Evolutionary conservation across 1,284 basidiomycete genomes (phyloP).

Genomic region (Mixia osmundae): DNA sequence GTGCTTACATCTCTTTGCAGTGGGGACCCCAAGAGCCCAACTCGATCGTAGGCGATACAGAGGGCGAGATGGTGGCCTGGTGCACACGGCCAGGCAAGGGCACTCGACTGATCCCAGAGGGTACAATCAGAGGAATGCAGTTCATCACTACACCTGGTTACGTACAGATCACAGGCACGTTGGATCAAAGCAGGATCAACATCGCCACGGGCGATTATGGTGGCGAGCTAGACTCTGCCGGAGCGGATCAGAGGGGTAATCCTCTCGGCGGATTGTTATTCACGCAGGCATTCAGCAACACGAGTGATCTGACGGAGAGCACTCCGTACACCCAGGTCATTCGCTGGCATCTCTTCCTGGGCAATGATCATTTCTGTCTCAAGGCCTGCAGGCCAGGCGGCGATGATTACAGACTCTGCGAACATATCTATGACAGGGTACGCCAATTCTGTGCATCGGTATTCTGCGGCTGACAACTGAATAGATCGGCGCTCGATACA

Average conservation of each 20-base stretch:
- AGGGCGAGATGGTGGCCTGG: constrained; percentile 13
- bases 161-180: constrained; percentile 36
- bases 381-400: constrained; percentile 28
- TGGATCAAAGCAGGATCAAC: constrained; percentile 38
- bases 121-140: constrained; percentile 36
- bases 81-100: constrained; percentile 10
- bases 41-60: constrained; percentile 9
- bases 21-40: constrained; percentile 11
- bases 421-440: not conserved
- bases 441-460: not conserved
- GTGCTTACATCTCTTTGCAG: no score
- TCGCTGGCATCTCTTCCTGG: constrained; percentile 39
- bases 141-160: constrained; percentile 40
- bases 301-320: constrained; percentile 17
- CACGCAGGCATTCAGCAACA: constrained; percentile 18
- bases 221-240: constrained; percentile 25
- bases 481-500: not conserved
- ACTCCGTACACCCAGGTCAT: constrained; percentile 31
- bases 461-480: not conserved
- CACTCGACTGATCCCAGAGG: constrained; percentile 7
- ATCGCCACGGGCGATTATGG: constrained; percentile 34
- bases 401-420: not conserved
- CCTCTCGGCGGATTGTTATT: constrained; percentile 17
- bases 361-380: constrained; percentile 30
- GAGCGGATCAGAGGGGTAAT: constrained; percentile 21